Conservation (phyloP, 2,329 filamentous ascomycete species). For the Penicillium sp. region DNA sequence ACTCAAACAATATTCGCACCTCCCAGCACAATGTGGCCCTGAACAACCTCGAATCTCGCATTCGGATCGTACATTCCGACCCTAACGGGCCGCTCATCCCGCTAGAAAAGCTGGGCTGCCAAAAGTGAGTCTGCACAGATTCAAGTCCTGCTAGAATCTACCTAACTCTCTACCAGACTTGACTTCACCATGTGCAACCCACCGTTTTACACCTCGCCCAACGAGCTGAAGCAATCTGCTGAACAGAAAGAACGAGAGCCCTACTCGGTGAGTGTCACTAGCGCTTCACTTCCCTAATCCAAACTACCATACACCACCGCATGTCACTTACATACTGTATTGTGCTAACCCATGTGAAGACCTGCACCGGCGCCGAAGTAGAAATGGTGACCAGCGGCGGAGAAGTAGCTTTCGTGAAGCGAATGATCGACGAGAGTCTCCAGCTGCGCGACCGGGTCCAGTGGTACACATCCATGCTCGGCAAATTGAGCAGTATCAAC, state of each 20-base stretch:
- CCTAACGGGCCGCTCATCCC: conserved; percentile 60
- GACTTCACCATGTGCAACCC: conserved; percentile 94
- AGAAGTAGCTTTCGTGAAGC: conserved; percentile 69
- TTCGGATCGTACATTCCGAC: conserved; percentile 60
- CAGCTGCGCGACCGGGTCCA: conserved; percentile 58
- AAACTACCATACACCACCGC: background rate
- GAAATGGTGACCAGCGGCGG: conserved; percentile 87
- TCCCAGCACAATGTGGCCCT: conserved; percentile 64
- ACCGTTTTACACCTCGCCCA: conserved; percentile 78
- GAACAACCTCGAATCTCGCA: conserved; percentile 64
- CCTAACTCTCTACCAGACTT: conserved; percentile 42
- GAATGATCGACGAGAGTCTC: conserved; percentile 69
- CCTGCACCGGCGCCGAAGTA: conserved; percentile 68
- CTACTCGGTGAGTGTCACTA: conserved; percentile 56
- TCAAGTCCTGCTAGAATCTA: background rate
- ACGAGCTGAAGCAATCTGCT: conserved; percentile 66
- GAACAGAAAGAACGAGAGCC: conserved; percentile 65
- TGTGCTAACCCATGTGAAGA: conserved; percentile 15
- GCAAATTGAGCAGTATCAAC: conserved; percentile 69
- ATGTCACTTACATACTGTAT: background rate
- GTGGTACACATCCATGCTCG: conserved; percentile 93
- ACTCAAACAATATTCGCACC: conserved; percentile 63
- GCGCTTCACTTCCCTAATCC: background rate
- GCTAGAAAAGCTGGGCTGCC: conserved; percentile 42
- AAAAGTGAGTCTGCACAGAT: conserved; percentile 16